Evolutionary conservation across 2,329 filamentous ascomycete genomes (phyloP), one percentile per base, ranked within the genome.

Genomic region (Thermoascus crustaceus): DNA sequence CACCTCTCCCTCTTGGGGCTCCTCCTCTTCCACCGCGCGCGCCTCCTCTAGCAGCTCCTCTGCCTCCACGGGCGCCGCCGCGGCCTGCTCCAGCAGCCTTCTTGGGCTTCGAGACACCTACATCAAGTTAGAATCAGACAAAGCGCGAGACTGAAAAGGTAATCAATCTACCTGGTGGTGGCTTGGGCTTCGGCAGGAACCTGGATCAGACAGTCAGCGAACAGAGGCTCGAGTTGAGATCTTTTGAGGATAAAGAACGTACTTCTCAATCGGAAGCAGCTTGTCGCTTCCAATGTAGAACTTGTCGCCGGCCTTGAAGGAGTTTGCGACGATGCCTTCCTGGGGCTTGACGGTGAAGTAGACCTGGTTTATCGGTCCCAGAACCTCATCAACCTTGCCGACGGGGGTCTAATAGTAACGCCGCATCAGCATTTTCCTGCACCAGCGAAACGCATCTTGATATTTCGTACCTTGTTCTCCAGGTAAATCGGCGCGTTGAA

Each of bases 401-500:
- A 98, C 78, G 43, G 83, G 73, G 30, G 84, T 89, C 82, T 81
- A 49, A 43, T 19, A 30, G 27, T 20, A 20, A 29, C 23, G 7
- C n/a, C n/a, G n/a, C 11, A 34, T 35, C 19, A 39, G 29, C 31
- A 37, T 20, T 9, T 31, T 16, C 18, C 21, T 30, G n/a, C n/a
- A n/a, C n/a, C n/a, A n/a, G n/a, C n/a, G n/a, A n/a, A n/a, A n/a
- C n/a, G n/a, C n/a, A n/a, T n/a, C n/a, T n/a, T n/a, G n/a, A n/a
- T n/a, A n/a, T n/a, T n/a, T n/a, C 61, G 45, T 57, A 82, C 83
- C 75, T 96, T 98, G 74, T 96, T 98, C 75, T 96, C 89, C 55
- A 96, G 82, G 71, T 91, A 98, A 64, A 98, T 94, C 50, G 87
- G 87, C 43, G 91, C 91, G 72, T 95, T 96, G 81, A 98, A 98